Conservation (phyloP, 768 basidiomycete genomes). For the Lyophyllum semitale region DNA sequence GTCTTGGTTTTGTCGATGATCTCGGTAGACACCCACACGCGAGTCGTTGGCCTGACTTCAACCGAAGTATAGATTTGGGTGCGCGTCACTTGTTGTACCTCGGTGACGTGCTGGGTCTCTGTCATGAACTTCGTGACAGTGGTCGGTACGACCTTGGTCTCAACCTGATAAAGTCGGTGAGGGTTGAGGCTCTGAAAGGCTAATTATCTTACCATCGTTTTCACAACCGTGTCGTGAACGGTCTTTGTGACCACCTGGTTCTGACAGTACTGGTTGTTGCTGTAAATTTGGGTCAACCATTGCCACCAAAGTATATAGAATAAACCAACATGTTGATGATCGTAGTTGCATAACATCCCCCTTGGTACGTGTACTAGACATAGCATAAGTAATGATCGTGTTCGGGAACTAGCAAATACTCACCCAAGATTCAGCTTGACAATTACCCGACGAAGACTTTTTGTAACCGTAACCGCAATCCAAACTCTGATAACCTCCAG, state of each 20-base stretch:
- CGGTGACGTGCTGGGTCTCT: slow-evolving; percentile 31
- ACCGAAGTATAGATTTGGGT: slow-evolving; percentile 54
- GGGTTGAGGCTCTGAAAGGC: neutral
- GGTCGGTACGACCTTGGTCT: slow-evolving; percentile 39
- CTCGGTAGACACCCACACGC: slow-evolving; percentile 68
- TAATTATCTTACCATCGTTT: slow-evolving; percentile 23
- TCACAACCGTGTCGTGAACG: slow-evolving; percentile 31
- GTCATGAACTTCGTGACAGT: slow-evolving; percentile 44
- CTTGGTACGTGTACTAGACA: slow-evolving; percentile 36
- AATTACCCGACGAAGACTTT: slow-evolving; percentile 58
- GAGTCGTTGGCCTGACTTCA: slow-evolving; percentile 61
- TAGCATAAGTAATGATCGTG: slow-evolving; percentile 2
- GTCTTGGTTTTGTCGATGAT: slow-evolving; percentile 58
- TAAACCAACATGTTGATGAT: slow-evolving; percentile 44
- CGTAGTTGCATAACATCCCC: slow-evolving; percentile 65
- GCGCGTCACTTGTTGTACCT: slow-evolving; percentile 41
- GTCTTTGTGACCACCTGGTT: slow-evolving; percentile 40
- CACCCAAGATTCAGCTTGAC: slow-evolving; percentile 61
- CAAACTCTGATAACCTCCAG: slow-evolving; percentile 66
- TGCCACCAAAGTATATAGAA: neutral
- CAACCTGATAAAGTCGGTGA: slow-evolving; percentile 13
- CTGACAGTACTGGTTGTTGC: slow-evolving; percentile 26
- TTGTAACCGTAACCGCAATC: slow-evolving; percentile 72
- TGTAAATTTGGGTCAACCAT: slow-evolving; percentile 11
- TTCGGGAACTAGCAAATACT: slow-evolving; percentile 18